Evolutionary conservation across 2,329 filamentous ascomycete genomes (phyloP), one percentile per base, ranked within the genome.

Genomic region (Colletotrichum lindemuthianum): DNA sequence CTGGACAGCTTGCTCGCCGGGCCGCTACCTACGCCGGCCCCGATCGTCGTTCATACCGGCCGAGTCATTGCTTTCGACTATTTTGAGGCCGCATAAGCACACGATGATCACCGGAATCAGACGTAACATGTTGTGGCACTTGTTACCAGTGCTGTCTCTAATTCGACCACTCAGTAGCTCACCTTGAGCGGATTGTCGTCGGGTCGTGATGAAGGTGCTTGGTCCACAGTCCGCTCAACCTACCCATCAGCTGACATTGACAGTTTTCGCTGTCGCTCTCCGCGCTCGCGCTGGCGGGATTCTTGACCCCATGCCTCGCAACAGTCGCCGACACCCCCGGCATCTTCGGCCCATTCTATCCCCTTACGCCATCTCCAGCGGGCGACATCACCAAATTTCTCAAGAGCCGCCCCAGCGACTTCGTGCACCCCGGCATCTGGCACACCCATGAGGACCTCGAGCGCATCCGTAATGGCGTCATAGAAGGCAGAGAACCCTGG

Each of bases 381-480:
- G 54, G 40, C 6, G 54, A 59, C 24, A 50, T 54, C n/a, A 52
- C 53, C 37, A 59, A 54, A 24, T 57, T 37, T 8, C 53, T 50
- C 49, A 63, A 63, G 49, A 44, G 59, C 24, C 52, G 59, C 1
- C 63, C 54, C 2, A 52, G 63, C 13, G 52, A 63, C 9, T 65
- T 65, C 49, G 52, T 57, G 2, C 61, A 60, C 4, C 61, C 57
- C 2, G 63, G 63, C 2, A 60, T 65, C 15, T 65, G 63, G 63
- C 58, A 65, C n/a, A 61, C 63, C 7, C 63, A 63, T 9, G 58
- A 58, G 4, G 63, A 65, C 13, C 63, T 65, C 36, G 63, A 65
- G 12, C 58, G 59, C 37, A 63, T 65, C 12, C 58, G 63, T 10
- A 37, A 40, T 39, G 49, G 59, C 2, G 59, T 65, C 1, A 10